Conservation (phyloP, 169 alveolate species). For the Cryptosporidium ryanae region DNA sequence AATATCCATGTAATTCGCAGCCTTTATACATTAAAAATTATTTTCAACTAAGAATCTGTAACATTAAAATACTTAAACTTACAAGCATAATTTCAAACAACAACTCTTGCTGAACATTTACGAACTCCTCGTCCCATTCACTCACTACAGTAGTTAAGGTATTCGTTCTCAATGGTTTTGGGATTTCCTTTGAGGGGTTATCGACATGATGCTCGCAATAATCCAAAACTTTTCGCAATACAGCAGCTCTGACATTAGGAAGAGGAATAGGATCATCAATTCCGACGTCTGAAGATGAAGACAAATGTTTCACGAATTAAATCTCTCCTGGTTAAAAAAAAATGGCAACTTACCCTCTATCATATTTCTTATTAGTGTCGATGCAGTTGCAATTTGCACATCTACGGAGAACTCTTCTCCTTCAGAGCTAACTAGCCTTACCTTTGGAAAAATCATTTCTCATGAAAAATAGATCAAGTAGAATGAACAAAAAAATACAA, state of each 20-base stretch:
- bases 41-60: neutral
- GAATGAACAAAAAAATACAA: neutral
- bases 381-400: constrained; percentile 87
- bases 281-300: constrained; percentile 84
- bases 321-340: neutral
- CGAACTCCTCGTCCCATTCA: constrained; percentile 93
- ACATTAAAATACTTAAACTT: constrained; percentile 6
- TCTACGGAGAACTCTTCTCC: constrained; percentile 92
- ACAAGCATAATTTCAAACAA: constrained; percentile 91
- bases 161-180: constrained; percentile 91
- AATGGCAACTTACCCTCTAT: constrained; percentile 84
- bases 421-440: constrained; percentile 87
- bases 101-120: constrained; percentile 91
- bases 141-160: constrained; percentile 89
- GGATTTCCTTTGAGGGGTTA: constrained; percentile 93
- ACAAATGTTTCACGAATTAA: constrained; percentile 9
- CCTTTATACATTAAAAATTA: constrained; percentile 79
- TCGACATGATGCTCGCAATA: constrained; percentile 91
- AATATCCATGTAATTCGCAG: constrained; percentile 94
- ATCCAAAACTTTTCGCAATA: constrained; percentile 90
- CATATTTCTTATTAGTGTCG: constrained; percentile 89
- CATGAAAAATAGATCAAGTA: neutral
- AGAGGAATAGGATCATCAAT: constrained; percentile 93
- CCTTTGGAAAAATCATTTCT: constrained; percentile 77
- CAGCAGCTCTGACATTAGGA: constrained; percentile 89